phyloP scores from a whole-genome alignment of 192 early-diverging fungal genomes.

The Backusella australiensis region DNA sequence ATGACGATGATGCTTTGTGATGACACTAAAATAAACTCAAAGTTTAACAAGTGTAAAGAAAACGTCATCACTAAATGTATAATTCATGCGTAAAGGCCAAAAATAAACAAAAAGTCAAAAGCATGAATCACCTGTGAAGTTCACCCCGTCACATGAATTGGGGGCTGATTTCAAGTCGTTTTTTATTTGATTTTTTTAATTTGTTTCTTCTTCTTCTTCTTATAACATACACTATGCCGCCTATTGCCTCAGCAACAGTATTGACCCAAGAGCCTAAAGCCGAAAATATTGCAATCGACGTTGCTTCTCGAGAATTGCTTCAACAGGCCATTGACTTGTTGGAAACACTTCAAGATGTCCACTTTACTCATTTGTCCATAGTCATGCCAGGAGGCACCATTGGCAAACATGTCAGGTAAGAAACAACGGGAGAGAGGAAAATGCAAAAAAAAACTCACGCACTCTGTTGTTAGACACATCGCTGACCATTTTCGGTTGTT shows the following conservation, averaged over 20 bases:
- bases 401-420: constrained; percentile 49
- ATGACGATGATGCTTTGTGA: too few relatives aligned
- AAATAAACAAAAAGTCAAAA: too few relatives aligned
- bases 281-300: neutral
- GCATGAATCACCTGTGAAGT: neutral
- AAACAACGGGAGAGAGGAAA: neutral
- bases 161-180: neutral
- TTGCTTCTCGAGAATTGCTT: neutral
- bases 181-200: neutral
- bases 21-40: too few relatives aligned
- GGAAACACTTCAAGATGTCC: constrained; percentile 24
- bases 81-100: neutral
- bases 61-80: neutral
- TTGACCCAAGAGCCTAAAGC: neutral
- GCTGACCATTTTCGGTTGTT: constrained; percentile 47
- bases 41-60: neutral
- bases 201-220: neutral
- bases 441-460: neutral
- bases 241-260: neutral
- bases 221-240: neutral
- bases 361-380: constrained; percentile 35
- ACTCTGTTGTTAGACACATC: constrained; percentile 27
- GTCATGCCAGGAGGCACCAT: constrained; percentile 45
- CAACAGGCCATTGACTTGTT: constrained; percentile 34
- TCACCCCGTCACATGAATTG: neutral